Evolutionary conservation across 2,329 filamentous ascomycete species (phyloP).

Genomic region (Scleromitrula shiraiana): DNA sequence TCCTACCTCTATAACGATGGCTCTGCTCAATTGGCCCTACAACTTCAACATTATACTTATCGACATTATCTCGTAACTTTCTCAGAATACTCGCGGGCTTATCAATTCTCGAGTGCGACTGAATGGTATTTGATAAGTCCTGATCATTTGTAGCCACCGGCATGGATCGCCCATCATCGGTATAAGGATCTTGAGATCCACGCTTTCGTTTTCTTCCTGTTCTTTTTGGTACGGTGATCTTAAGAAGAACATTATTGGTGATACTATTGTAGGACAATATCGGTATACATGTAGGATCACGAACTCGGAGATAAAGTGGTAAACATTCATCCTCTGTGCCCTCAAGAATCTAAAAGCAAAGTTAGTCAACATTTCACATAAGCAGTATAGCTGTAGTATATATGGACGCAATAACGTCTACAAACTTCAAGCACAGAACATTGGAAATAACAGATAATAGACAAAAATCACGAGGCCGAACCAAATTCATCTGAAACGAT

Average conservation of each 20-base stretch:
- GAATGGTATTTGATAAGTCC: slow-evolving; percentile 24
- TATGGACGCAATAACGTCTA: too few relatives aligned
- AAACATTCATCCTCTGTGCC: slow-evolving; percentile 39
- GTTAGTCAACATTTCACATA: too few relatives aligned
- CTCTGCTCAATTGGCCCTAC: slow-evolving; percentile 69
- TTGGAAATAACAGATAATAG: too few relatives aligned
- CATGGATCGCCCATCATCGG: slow-evolving; percentile 23
- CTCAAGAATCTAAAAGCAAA: slow-evolving; percentile 35
- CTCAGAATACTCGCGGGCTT: slow-evolving; percentile 48
- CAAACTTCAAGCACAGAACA: too few relatives aligned
- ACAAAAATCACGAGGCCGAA: not conserved
- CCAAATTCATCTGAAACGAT: not conserved
- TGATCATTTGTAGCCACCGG: not conserved
- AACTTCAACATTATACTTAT: slow-evolving; percentile 58
- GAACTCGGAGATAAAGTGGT: slow-evolving; percentile 69
- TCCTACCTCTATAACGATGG: slow-evolving; percentile 70
- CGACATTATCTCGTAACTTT: slow-evolving; percentile 62
- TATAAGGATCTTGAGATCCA: slow-evolving; percentile 62
- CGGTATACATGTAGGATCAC: slow-evolving; percentile 71
- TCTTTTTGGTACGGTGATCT: slow-evolving; percentile 76
- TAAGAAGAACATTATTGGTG: slow-evolving; percentile 78
- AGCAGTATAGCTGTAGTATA: too few relatives aligned
- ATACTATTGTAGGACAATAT: slow-evolving; percentile 67
- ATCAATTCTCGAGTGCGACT: slow-evolving; percentile 42
- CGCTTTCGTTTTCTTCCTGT: slow-evolving; percentile 81